These are phyloP conservation scores for Geranium brycei DNA, from an alignment of 345 rosid species.

Conservation along the genomic window DNA sequence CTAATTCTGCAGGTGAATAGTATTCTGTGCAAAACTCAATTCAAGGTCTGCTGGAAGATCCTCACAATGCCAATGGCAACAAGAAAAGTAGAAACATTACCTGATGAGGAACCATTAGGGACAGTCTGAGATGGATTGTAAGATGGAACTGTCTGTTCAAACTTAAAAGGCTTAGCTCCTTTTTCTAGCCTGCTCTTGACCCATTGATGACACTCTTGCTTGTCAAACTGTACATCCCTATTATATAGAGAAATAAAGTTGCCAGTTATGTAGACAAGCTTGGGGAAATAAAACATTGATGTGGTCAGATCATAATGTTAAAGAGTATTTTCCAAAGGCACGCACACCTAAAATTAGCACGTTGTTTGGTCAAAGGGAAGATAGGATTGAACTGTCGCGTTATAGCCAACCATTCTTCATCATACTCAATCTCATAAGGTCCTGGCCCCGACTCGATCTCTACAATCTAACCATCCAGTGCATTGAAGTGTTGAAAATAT, in stretches of 20 bases:
- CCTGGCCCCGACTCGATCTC: slow-evolving; percentile 75
- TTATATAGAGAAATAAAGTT: slow-evolving; percentile 2
- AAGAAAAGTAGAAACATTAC: slow-evolving; percentile 17
- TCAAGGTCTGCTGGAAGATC: too few relatives aligned
- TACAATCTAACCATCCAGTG: slow-evolving; percentile 32
- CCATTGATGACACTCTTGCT: slow-evolving; percentile 53
- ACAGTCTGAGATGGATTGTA: slow-evolving; percentile 34
- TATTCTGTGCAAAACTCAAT: too few relatives aligned
- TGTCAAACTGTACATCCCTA: slow-evolving; percentile 37
- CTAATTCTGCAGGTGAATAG: too few relatives aligned
- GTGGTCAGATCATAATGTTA: not conserved
- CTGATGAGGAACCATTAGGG: slow-evolving; percentile 15
- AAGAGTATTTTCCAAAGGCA: slow-evolving; percentile 3
- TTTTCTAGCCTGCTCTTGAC: slow-evolving; percentile 48
- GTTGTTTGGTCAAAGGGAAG: slow-evolving; percentile 45
- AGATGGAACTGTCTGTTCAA: slow-evolving; percentile 49
- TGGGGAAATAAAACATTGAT: not conserved
- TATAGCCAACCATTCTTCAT: slow-evolving; percentile 80
- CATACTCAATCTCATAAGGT: slow-evolving; percentile 60
- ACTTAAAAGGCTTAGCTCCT: slow-evolving; percentile 64
- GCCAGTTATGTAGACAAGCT: not conserved
- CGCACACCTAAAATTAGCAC: slow-evolving; percentile 45
- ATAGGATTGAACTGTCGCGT: slow-evolving; percentile 51
- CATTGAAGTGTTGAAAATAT: not conserved
- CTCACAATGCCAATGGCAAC: too few relatives aligned